Percentiles rank a stretch among this genome's conserved stretches.
phyloP scores from a whole-genome alignment of 768 basidiomycete genomes.

The Panaeolus papilionaceus region DNA sequence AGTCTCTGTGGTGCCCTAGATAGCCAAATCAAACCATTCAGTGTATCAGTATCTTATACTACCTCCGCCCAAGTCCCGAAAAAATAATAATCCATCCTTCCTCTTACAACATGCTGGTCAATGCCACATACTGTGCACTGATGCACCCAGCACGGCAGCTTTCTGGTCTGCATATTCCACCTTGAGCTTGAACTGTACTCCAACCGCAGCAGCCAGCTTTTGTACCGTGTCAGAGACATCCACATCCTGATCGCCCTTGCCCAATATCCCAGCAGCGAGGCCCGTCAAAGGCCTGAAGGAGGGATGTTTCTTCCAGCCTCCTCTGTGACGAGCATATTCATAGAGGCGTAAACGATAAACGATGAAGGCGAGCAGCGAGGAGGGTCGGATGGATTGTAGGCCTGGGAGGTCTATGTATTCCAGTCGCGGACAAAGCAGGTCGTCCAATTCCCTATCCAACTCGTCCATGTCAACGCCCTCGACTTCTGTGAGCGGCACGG shows the following conservation, averaged over 20 bases:
- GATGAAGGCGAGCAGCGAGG: neutral
- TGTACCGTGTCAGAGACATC: neutral
- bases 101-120: neutral
- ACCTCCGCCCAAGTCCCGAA: neutral
- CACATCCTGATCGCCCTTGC: neutral
- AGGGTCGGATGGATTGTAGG: neutral
- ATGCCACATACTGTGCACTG: neutral
- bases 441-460: neutral
- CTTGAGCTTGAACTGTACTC: neutral
- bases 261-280: neutral
- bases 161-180: neutral
- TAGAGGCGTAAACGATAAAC: constrained; percentile 5
- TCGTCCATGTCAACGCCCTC: neutral
- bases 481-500: neutral
- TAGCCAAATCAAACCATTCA: constrained; percentile 6
- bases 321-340: neutral
- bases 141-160: neutral
- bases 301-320: neutral
- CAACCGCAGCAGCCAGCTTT: constrained; percentile 1
- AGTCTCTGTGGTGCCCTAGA: constrained; percentile 6
- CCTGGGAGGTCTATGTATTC: neutral
- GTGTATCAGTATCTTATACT: constrained; percentile 5
- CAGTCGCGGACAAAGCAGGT: neutral
- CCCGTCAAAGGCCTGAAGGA: neutral
- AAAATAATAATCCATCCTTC: neutral